phyloP scores from a whole-genome alignment of 441 rosid genomes.

The Jatropha multifida region DNA sequence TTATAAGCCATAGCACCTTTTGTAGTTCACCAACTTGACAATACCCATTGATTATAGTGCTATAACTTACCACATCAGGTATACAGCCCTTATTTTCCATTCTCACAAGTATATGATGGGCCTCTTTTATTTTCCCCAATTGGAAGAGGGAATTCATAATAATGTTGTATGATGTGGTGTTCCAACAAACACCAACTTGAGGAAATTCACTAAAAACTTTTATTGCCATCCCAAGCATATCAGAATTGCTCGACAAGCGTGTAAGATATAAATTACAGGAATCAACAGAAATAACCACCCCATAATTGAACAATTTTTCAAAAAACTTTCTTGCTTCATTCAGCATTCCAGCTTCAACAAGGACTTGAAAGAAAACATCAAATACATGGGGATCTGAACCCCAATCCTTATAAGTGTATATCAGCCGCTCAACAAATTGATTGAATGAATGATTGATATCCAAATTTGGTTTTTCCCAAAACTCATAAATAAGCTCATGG shows the following conservation, averaged over 20 bases:
- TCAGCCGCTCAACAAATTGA: conserved; percentile 54
- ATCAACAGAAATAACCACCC: conserved; percentile 71
- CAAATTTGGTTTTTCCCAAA: conserved; percentile 60
- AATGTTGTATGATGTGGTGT: conserved; percentile 67
- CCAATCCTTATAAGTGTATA: conserved; percentile 89
- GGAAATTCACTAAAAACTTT: conserved; percentile 54
- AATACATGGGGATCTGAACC: conserved; percentile 79
- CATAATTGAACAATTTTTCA: conserved; percentile 74
- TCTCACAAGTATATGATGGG: conserved; percentile 61
- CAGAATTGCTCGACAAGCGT: conserved; percentile 42
- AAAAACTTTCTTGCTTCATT: conserved; percentile 69
- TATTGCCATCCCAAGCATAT: conserved; percentile 34
- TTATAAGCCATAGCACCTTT: conserved; percentile 53
- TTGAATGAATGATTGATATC: conserved; percentile 48
- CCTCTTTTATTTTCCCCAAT: conserved; percentile 63
- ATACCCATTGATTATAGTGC: conserved; percentile 77
- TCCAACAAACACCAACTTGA: conserved; percentile 66
- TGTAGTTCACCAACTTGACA: conserved; percentile 52
- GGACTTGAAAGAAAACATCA: conserved; percentile 76
- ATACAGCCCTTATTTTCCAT: conserved; percentile 65
- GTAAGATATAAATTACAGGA: conserved; percentile 76
- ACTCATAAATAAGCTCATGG: conserved; percentile 48
- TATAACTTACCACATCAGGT: conserved; percentile 85
- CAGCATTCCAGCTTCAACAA: conserved; percentile 61
- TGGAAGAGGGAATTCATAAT: conserved; percentile 60